Evolutionary conservation across 495 filamentous ascomycete genomes (phyloP).

Genomic region (Talaromyces ruber): DNA sequence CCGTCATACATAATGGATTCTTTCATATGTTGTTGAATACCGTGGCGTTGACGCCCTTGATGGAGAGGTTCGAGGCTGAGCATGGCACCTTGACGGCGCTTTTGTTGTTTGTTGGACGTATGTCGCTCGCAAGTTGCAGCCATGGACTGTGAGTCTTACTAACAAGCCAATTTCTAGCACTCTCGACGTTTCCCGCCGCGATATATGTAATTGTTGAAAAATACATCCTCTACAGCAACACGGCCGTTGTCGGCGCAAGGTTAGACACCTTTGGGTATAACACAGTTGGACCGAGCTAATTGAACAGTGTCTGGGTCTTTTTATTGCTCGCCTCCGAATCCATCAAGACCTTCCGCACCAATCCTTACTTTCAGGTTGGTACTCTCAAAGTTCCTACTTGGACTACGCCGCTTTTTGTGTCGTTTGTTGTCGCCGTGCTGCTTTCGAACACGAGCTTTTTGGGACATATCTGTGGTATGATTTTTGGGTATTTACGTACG

Average conservation of each 20-base stretch:
- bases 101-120: constrained; percentile 82
- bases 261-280: constrained; percentile 28
- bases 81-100: constrained; percentile 81
- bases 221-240: constrained; percentile 53
- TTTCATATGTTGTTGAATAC: constrained; percentile 75
- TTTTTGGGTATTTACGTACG: constrained; percentile 80
- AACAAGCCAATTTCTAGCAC: constrained; percentile 40
- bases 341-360: constrained; percentile 65
- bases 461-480: constrained; percentile 75
- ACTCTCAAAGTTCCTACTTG: constrained; percentile 80
- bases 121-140: constrained; percentile 26
- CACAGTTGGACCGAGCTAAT: not conserved
- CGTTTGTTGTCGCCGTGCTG: constrained; percentile 62
- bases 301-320: constrained; percentile 76
- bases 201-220: constrained; percentile 66
- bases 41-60: constrained; percentile 67
- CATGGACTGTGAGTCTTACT: constrained; percentile 6
- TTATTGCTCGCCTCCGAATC: constrained; percentile 76
- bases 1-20: constrained; percentile 74
- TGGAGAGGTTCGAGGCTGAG: constrained; percentile 92
- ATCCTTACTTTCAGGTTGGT: constrained; percentile 64
- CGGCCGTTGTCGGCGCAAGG: constrained; percentile 73
- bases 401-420: constrained; percentile 71
- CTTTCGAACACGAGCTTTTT: constrained; percentile 74
- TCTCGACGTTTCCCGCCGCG: constrained; percentile 69